Conservation (phyloP, 148 eudicot genomes). For the Arbutus unedo region DNA sequence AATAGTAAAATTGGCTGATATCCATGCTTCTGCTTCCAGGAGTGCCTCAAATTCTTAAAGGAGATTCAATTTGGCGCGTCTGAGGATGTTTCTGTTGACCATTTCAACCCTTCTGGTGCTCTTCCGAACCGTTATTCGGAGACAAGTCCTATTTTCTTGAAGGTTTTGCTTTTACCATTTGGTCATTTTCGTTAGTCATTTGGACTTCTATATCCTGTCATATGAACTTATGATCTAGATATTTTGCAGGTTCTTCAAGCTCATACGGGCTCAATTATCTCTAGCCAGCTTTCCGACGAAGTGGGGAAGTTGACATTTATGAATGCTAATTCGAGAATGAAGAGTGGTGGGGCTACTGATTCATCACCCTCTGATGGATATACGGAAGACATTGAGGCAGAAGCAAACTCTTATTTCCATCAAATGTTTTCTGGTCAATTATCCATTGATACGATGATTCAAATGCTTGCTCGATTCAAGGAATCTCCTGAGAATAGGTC, state of each 20-base stretch:
- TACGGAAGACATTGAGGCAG: conserved; percentile 73
- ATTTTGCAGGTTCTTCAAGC: conserved; percentile 74
- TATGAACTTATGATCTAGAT: background rate
- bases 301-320: conserved; percentile 55
- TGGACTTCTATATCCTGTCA: background rate
- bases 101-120: conserved; percentile 47
- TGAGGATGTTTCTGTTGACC: conserved; percentile 46
- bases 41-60: conserved; percentile 66
- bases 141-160: conserved; percentile 49
- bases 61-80: conserved; percentile 45
- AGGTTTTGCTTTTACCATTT: conserved; percentile 48
- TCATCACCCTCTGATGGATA: conserved; percentile 45
- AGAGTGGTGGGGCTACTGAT: conserved; percentile 51
- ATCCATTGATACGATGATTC: conserved; percentile 70
- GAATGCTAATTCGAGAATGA: conserved; percentile 41
- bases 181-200: background rate
- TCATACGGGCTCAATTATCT: conserved; percentile 42
- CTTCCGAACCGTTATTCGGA: conserved; percentile 41
- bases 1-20: conserved; percentile 5
- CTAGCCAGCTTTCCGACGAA: conserved; percentile 58
- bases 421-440: conserved; percentile 81
- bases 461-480: conserved; percentile 85
- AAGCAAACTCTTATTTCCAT: conserved; percentile 85
- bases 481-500: conserved; percentile 81
- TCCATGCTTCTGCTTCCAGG: conserved; percentile 42